These are phyloP conservation scores for Annulohypoxylon nitens DNA, from an alignment of 495 filamentous ascomycete species.

Conservation along the genomic window DNA sequence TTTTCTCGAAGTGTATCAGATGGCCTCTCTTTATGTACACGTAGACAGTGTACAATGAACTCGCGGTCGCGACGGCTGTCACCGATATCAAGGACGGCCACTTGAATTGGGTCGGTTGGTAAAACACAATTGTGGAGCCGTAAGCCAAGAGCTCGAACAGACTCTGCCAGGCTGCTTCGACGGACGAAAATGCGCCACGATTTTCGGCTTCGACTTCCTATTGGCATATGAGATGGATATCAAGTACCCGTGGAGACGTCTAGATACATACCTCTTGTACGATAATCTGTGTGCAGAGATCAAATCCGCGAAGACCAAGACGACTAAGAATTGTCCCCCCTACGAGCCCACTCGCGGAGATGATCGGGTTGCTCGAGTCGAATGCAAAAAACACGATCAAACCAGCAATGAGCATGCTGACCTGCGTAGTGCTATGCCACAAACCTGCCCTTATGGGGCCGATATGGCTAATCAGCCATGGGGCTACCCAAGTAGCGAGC, in stretches of 20 bases:
- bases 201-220: conserved; percentile 4
- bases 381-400: not conserved
- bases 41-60: not conserved
- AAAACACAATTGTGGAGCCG: not conserved
- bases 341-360: not conserved
- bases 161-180: conserved; percentile 9
- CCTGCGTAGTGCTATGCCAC: not conserved
- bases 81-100: conserved; percentile 6
- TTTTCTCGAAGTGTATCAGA: not conserved
- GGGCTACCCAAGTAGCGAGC: conserved; percentile 3
- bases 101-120: not conserved
- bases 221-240: not conserved
- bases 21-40: conserved; percentile 9
- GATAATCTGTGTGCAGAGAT: conserved; percentile 1
- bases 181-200: not conserved
- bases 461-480: not conserved
- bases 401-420: not conserved
- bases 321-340: not conserved
- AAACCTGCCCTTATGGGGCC: not conserved
- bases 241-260: not conserved
- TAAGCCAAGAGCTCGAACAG: not conserved
- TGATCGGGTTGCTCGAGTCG: not conserved
- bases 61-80: not conserved
- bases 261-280: conserved; percentile 6
- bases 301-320: not conserved